phyloP scores from a whole-genome alignment of 805 yeast species.

The Yarrowia sp. region DNA sequence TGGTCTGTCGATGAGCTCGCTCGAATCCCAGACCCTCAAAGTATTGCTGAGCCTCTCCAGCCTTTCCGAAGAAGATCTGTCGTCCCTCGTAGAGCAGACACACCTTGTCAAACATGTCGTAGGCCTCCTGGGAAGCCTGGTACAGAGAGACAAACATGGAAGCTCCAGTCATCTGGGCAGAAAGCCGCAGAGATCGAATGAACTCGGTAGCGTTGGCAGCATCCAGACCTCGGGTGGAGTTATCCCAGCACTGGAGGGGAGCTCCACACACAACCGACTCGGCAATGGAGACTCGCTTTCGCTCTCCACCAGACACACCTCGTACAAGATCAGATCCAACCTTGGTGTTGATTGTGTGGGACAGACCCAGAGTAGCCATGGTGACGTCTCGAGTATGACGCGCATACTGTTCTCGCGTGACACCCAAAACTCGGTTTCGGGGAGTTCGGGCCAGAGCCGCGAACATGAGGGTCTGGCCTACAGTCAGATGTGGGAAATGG shows the following conservation, averaged over 20 bases:
- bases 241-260: constrained; percentile 68
- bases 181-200: constrained; percentile 63
- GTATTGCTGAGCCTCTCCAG: constrained; percentile 56
- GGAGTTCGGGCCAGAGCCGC: constrained; percentile 71
- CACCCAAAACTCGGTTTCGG: constrained; percentile 63
- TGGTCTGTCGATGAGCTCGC: constrained; percentile 64
- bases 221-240: constrained; percentile 74
- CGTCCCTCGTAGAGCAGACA: constrained; percentile 65
- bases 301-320: constrained; percentile 77
- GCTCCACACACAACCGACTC: constrained; percentile 59
- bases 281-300: constrained; percentile 74
- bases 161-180: constrained; percentile 61
- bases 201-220: constrained; percentile 74
- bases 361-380: constrained; percentile 59
- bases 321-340: constrained; percentile 72
- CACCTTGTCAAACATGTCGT: constrained; percentile 66
- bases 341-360: constrained; percentile 64
- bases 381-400: constrained; percentile 60
- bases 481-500: constrained; percentile 73
- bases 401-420: constrained; percentile 63
- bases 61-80: constrained; percentile 67
- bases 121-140: constrained; percentile 72
- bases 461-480: constrained; percentile 67
- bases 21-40: constrained; percentile 63
- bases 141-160: constrained; percentile 72